Evolutionary conservation across 371 early-diverging fungal genomes (phyloP).

Genomic region (Cokeromyces recurvatus): DNA sequence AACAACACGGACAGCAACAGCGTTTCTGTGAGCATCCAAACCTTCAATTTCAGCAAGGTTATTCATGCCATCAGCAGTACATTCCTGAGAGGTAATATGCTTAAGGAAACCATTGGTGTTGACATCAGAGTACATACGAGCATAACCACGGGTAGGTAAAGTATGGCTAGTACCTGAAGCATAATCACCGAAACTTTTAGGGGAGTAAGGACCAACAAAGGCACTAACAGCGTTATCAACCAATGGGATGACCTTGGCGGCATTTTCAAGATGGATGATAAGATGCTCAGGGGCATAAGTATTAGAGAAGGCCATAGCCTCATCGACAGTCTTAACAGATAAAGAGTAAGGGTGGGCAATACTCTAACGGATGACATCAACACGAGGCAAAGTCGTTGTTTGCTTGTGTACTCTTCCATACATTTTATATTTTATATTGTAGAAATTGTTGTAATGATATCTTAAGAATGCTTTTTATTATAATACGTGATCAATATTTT

Average conservation of each 20-base stretch:
- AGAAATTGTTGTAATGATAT: conserved; percentile 4
- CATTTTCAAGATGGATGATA: conserved; percentile 81
- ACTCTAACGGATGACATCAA: conserved; percentile 78
- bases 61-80: conserved; percentile 82
- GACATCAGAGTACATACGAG: conserved; percentile 94
- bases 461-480: conserved; percentile 4
- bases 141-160: conserved; percentile 94
- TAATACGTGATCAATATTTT: conserved; percentile 6
- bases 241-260: conserved; percentile 52
- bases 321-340: conserved; percentile 56
- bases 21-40: conserved; percentile 91
- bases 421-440: conserved; percentile 8
- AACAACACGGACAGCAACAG: conserved; percentile 88
- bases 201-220: conserved; percentile 91
- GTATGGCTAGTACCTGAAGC: conserved; percentile 98
- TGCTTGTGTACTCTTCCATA: conserved; percentile 59
- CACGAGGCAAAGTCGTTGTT: conserved; percentile 79
- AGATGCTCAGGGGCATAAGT: conserved; percentile 95
- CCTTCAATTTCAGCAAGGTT: conserved; percentile 87
- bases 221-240: conserved; percentile 90
- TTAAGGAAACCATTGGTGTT: conserved; percentile 91
- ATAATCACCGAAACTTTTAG: conserved; percentile 96
- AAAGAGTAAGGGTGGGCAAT: conserved; percentile 80
- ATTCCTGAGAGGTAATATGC: conserved; percentile 87
- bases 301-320: conserved; percentile 85